phyloP scores from a whole-genome alignment of 2,329 filamentous ascomycete genomes.

The Helotiales sp. region DNA sequence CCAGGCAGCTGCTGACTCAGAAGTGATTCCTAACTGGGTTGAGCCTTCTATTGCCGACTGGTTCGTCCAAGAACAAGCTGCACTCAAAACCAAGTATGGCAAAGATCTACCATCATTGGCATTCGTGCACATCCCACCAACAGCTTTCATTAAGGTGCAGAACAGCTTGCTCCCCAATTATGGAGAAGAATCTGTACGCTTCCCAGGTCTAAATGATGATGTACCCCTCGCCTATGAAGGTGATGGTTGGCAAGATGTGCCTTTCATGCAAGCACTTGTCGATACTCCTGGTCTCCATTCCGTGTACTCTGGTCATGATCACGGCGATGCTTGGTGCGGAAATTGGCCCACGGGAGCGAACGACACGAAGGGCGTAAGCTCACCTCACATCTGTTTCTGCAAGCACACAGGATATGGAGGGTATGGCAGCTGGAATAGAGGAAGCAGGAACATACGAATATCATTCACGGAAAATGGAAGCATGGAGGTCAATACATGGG shows the following conservation, averaged over 20 bases:
- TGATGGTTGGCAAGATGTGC: conserved; percentile 47
- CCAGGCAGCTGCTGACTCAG: conserved; percentile 34
- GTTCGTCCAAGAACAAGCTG: conserved; percentile 40
- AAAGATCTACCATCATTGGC: conserved; percentile 48
- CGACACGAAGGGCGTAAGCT: conserved; percentile 48
- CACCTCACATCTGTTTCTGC: conserved; percentile 57
- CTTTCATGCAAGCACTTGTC: conserved; percentile 63
- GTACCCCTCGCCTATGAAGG: conserved; percentile 34
- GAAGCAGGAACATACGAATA: conserved; percentile 51
- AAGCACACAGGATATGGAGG: conserved; percentile 71
- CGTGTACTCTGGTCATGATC: conserved; percentile 67
- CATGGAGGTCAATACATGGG: conserved; percentile 56
- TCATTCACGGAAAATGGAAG: conserved; percentile 26
- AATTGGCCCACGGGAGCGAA: conserved; percentile 42
- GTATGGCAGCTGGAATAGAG: conserved; percentile 64
- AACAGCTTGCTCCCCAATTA: conserved; percentile 19
- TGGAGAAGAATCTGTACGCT: conserved; percentile 35
- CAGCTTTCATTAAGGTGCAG: conserved; percentile 44
- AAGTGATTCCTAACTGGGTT: conserved; percentile 44
- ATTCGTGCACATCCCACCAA: conserved; percentile 55
- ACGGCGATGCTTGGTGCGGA: conserved; percentile 60
- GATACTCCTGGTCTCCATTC: conserved; percentile 55
- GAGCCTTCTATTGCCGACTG: conserved; percentile 44
- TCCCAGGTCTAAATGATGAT: conserved; percentile 49
- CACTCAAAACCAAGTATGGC: conserved; percentile 34